Evolutionary conservation across 2,329 filamentous ascomycete genomes (phyloP), one percentile per base, ranked within the genome.

Genomic region (Zymoseptoria tritici): DNA sequence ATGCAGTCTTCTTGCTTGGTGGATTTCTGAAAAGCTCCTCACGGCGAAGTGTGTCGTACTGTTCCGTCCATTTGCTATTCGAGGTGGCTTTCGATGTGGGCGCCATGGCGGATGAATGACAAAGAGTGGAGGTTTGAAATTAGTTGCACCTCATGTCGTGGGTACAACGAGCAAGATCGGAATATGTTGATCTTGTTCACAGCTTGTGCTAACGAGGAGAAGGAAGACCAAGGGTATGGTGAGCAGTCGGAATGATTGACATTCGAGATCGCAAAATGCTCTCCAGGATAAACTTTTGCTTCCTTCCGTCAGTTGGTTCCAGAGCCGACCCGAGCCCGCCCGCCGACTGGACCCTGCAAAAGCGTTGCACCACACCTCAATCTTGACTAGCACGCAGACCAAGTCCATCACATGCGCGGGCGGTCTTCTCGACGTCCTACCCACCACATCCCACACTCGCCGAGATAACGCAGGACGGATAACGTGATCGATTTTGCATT

Each of bases 21-120:
- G 94, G 93, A 67, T 95, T 87, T 70, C 85, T 83, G 75, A 99
- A 99, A 21, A 99, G 88, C 56, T 89, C 83, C 71, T 99, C 90
- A 70, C 93, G 88, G 61, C 90, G 86, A 61, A 92, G 77, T 3
- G 90, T 95, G 74, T 97, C 84, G 78, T 90, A 97, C 68, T 91
- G 83, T 74, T 90, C 86, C 66, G 90, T 85, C 93, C 93, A 97
- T 73, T 84, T 79, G 57, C 86, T 89, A 62, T 80, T 79, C 61
- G 87, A 50, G 52, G 60, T 52, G 22, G 58, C 56, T 55, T 62
- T 62, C 22, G 71, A 62, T 46, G 36, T 16, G 20, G 73, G 67
- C 36, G 72, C 69, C 72, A 74, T 74, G 58, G 51, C 60, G 60
- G 53, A 52, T 31, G 52, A 46, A 16, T 4, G 36, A 46, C 13